phyloP scores from a whole-genome alignment of 352 stramenopile genomes.

The Pythium biforme region DNA sequence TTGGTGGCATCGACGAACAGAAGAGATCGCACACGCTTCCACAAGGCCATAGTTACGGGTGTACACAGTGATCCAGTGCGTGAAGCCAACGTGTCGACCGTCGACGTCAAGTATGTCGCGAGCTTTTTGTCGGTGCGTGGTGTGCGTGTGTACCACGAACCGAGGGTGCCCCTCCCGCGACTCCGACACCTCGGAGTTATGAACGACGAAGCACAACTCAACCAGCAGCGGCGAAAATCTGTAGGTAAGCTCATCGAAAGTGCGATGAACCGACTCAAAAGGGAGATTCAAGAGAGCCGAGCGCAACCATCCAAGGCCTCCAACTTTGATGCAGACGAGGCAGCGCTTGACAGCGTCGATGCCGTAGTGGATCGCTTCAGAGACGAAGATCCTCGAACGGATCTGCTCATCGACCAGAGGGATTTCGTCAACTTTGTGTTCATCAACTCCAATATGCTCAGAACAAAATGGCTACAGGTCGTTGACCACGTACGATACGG shows the following conservation, averaged over 20 bases:
- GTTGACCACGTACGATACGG: conserved; percentile 47
- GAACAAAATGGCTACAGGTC: conserved; percentile 48
- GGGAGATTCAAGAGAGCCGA: conserved; percentile 13
- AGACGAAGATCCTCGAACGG: conserved; percentile 27
- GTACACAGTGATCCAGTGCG: conserved; percentile 28
- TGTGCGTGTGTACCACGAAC: conserved; percentile 33
- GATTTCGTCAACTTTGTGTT: conserved; percentile 69
- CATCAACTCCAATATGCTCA: conserved; percentile 44
- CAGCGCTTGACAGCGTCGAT: conserved; percentile 22
- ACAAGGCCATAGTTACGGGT: conserved; percentile 32
- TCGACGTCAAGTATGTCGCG: conserved; percentile 47
- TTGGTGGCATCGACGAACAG: conserved; percentile 24
- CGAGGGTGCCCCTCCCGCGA: conserved; percentile 20
- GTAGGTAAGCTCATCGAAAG: conserved; percentile 16
- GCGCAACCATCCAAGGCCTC: neutral
- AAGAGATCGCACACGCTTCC: conserved; percentile 18
- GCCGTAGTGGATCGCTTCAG: conserved; percentile 41
- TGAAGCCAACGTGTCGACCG: conserved; percentile 25
- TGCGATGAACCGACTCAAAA: conserved; percentile 21
- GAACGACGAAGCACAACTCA: neutral
- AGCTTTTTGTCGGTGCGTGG: conserved; percentile 28
- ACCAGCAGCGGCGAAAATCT: neutral
- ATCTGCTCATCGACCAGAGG: conserved; percentile 45
- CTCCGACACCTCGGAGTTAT: conserved; percentile 14
- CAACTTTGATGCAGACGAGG: neutral